These are phyloP conservation scores for Claviceps citrina DNA, from an alignment of 2,329 filamentous ascomycete species.

Conservation along the genomic window DNA sequence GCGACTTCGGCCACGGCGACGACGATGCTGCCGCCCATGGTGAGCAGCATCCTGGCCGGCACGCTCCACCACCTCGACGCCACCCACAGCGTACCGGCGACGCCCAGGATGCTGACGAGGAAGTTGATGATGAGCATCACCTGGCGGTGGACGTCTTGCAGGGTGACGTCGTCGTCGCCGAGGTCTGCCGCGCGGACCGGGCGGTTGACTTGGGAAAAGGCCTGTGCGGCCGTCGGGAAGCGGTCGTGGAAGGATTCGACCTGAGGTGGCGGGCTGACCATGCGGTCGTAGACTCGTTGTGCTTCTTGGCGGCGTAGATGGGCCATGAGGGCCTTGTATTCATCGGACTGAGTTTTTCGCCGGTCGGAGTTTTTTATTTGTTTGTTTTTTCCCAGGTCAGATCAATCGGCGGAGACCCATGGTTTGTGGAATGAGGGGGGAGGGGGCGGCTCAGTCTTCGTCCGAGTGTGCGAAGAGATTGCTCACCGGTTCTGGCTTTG, in stretches of 20 bases:
- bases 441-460: background rate
- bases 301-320: conserved; percentile 73
- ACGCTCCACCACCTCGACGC: conserved; percentile 61
- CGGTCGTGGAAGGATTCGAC: conserved; percentile 44
- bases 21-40: conserved; percentile 51
- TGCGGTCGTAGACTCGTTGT: conserved; percentile 63
- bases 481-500: conserved; percentile 58
- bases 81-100: conserved; percentile 65
- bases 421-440: no score
- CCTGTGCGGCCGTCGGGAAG: conserved; percentile 39
- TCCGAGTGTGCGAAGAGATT: no score
- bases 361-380: no score
- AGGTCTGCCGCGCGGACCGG: conserved; percentile 30
- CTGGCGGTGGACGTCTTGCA: conserved; percentile 64
- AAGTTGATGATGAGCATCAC: conserved; percentile 80
- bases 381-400: no score
- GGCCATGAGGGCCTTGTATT: conserved; percentile 81
- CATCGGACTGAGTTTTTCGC: conserved; percentile 59
- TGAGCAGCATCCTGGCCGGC: conserved; percentile 52
- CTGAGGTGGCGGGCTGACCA: conserved; percentile 47
- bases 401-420: no score
- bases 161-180: conserved; percentile 49
- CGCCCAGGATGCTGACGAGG: conserved; percentile 68
- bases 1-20: conserved; percentile 64
- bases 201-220: conserved; percentile 39